Evolutionary conservation across 176 grass and related monocot genomes (phyloP).

Genomic region (Puya raimondii): DNA sequence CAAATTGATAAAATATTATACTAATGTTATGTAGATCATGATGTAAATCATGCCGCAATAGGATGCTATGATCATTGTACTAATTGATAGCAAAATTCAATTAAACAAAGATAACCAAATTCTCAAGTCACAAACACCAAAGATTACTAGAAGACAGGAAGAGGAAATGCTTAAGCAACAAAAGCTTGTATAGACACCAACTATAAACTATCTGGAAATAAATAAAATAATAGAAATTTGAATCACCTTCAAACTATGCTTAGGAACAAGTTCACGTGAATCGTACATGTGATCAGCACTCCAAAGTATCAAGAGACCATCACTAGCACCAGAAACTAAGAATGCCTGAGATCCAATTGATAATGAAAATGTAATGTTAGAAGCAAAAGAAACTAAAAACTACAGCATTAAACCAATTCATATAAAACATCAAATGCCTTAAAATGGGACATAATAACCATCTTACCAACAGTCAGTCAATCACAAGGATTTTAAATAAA

Average conservation of each 20-base stretch:
- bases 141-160: neutral
- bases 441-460: too few relatives aligned
- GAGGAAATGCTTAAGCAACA: neutral
- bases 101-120: neutral
- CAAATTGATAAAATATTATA: neutral
- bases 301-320: constrained; percentile 94
- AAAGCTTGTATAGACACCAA: constrained; percentile 4
- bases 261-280: constrained; percentile 87
- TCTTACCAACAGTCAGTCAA: too few relatives aligned
- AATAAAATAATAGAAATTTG: neutral
- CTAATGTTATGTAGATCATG: neutral
- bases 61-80: neutral
- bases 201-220: neutral
- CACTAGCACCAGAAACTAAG: constrained; percentile 93
- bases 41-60: neutral
- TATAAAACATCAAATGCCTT: neutral
- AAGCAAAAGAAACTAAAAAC: constrained; percentile 5
- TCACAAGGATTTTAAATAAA: too few relatives aligned
- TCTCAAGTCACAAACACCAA: neutral
- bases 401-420: neutral
- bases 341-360: constrained; percentile 48
- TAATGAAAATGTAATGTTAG: constrained; percentile 11
- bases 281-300: constrained; percentile 93
- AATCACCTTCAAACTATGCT: constrained; percentile 88
- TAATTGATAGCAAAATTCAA: neutral